Conservation (phyloP, 2,329 filamentous ascomycete species). For the Stagonosporopsis chrysanthemi region DNA sequence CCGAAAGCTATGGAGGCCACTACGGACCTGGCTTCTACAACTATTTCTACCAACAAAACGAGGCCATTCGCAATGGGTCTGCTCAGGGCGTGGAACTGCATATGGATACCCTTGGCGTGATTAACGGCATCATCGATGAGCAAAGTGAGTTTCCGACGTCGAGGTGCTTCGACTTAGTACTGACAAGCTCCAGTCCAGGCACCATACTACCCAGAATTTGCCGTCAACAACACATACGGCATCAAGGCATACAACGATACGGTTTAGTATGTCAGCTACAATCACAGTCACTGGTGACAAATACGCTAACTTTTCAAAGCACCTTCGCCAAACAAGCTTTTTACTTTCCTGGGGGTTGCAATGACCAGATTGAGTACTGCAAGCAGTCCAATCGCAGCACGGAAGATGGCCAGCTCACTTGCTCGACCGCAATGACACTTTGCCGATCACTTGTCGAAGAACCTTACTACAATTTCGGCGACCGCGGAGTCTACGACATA, state of each 20-base stretch:
- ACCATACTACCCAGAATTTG: slow-evolving; percentile 53
- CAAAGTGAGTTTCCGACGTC: slow-evolving; percentile 23
- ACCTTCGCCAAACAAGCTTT: slow-evolving; percentile 54
- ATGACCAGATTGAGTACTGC: slow-evolving; percentile 59
- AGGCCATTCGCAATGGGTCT: slow-evolving; percentile 58
- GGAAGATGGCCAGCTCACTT: slow-evolving; percentile 39
- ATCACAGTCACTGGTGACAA: not conserved
- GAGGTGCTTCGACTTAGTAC: not conserved
- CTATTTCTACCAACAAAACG: slow-evolving; percentile 64
- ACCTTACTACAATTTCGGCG: slow-evolving; percentile 50
- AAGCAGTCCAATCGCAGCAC: slow-evolving; percentile 39
- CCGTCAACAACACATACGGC: slow-evolving; percentile 63
- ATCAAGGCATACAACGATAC: slow-evolving; percentile 58
- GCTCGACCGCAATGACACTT: slow-evolving; percentile 49
- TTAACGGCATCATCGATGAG: slow-evolving; percentile 64
- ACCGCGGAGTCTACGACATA: slow-evolving; percentile 64
- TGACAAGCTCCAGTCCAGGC: slow-evolving; percentile 46
- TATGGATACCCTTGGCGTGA: slow-evolving; percentile 63
- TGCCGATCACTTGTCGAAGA: slow-evolving; percentile 57
- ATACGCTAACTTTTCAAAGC: not conserved
- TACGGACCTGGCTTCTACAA: slow-evolving; percentile 63
- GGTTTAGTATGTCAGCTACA: slow-evolving; percentile 44
- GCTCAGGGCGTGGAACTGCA: slow-evolving; percentile 58
- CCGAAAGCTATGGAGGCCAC: slow-evolving; percentile 56
- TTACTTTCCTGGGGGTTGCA: slow-evolving; percentile 59